Base-by-base conservation (phyloP, 176 grass and related monocot genomes). In the Cenchrus purpureus region DNA sequence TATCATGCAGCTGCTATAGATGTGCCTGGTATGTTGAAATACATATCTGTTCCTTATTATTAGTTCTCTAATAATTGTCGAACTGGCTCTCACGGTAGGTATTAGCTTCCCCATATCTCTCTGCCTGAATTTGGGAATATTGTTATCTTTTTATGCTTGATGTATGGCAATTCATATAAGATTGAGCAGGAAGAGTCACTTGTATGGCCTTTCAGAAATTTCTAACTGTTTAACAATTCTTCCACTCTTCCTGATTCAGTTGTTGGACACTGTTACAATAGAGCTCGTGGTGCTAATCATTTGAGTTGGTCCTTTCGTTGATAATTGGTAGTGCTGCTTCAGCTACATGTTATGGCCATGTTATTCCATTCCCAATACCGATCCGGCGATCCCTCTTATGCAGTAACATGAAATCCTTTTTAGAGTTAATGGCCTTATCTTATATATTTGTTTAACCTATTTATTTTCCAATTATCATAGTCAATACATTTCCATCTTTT, bases 1-100 rank as follows among this genome's bases (percentile, higher is more conserved):
- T 98, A 98, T 89, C 74, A 98, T 77, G 91, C 91, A 0, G 34
- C 88, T 52, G 93, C 97, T 42, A 91, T 98, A 72, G 93, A 95
- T 67, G 93, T 98, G 54, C 93, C 97, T 86, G 97, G 97, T 98
- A 94, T 59, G 57, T 59, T 12, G 4, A 59, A 85, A 67, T 52
- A 79, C 74, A 43, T 82, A 11, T n/a, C 10, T 45, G 25, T 53
- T 60, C 15, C 13, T 73, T 88, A 16, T 72, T 88, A 19, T 2
- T 68, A 22, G 45, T 75, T 86, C 11, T 43, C 14, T 60, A 10
- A 49, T 3, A 31, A 31, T 83, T 78, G 17, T 22, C 16, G 64
- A 63, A n/a, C 43, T 28, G 19, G 28, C 17, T 43, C 13, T 69
- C 73, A 59, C 12, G 2, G 15, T 53, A 63, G 20, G 19, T 53